Evolutionary conservation across 805 yeast species (phyloP), one percentile per base, ranked within the genome.

Genomic region (Candida coleopterorum): DNA sequence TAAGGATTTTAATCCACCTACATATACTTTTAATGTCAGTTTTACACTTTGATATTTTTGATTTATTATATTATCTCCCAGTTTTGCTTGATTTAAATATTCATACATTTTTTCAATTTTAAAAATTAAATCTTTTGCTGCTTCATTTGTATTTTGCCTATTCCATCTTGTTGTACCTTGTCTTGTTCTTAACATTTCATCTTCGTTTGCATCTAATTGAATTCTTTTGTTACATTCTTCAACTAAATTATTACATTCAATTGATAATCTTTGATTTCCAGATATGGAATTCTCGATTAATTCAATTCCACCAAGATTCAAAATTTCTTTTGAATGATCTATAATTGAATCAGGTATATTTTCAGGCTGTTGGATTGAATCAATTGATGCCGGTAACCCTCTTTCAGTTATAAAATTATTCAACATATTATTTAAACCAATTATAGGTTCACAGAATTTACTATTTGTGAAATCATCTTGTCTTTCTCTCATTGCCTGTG

Each of bases 401-500:
- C 72, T 49, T 12, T 68, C 74, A 0, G 70, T 60, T 4, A 81
- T 45, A 42, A 67, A 69, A 22, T 59, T 58, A 15, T 62, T 58
- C 20, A 80, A 51, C 25, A 71, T 53, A 24, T 61, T 63, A 31
- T 72, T 70, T 18, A 81, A 49, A 3, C 72, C 60, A 16, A 58
- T 56, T 2, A 80, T 47, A 0, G 88, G 87, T 3, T 56, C 60
- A 44, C 43, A 51, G 37, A 55, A 62, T 38, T 44, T 64, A 32
- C 74, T 71, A 20, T 60, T 59, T 8, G 83, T 64, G 48, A 70
- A 83, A 3, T 58, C 59, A 10, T 74, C 75, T 40, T 78, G 79
- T 42, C 89, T 66, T 42, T 82, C 90, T 35, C 74, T 70, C 50
- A 76, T 85, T 1, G 88, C 81, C 27, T 73, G 75, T 0, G 86